These are phyloP conservation scores for Epichloe gansuensis DNA, from an alignment of 2,329 filamentous ascomycete species.

Conservation along the genomic window DNA sequence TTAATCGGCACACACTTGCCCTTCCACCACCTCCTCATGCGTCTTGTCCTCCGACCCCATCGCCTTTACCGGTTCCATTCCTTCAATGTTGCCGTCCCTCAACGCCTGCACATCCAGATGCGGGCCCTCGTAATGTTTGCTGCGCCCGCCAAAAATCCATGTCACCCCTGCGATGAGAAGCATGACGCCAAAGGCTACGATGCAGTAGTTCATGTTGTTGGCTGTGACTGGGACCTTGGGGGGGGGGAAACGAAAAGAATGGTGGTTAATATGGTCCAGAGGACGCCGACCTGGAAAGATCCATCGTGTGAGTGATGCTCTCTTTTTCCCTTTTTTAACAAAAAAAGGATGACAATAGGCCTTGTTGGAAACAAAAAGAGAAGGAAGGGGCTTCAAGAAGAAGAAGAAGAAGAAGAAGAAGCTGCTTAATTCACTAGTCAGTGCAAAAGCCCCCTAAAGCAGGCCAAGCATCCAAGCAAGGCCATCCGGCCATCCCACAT, in stretches of 20 bases:
- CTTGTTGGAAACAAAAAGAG: not conserved
- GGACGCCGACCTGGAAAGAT: constrained; percentile 33
- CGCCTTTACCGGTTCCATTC: constrained; percentile 1
- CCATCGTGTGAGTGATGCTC: not conserved
- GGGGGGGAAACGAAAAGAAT: constrained; percentile 68
- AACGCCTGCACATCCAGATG: constrained; percentile 11
- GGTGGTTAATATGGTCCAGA: constrained; percentile 56
- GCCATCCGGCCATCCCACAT: constrained; percentile 57
- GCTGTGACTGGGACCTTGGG: constrained; percentile 50
- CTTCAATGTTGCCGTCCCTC: constrained; percentile 3
- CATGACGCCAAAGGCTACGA: constrained; percentile 36
- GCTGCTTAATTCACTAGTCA: constrained; percentile 20
- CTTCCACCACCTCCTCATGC: constrained; percentile 2
- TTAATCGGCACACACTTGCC: not conserved
- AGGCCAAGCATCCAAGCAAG: constrained; percentile 44
- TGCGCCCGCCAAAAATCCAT: constrained; percentile 37
- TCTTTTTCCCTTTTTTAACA: too few species aligned
- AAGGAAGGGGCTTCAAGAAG: too few species aligned
- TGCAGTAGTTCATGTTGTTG: constrained; percentile 53
- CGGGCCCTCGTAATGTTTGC: constrained; percentile 32
- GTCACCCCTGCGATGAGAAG: constrained; percentile 29
- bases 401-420: not conserved
- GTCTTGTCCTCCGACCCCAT: not conserved
- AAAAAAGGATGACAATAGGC: not conserved
- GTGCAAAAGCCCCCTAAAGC: constrained; percentile 36